A percentile compares a stretch with the other conserved stretches of the same genome.
Evolutionary conservation across 2,329 filamentous ascomycete genomes (phyloP).

Genomic region (Calonectria naviculata): DNA sequence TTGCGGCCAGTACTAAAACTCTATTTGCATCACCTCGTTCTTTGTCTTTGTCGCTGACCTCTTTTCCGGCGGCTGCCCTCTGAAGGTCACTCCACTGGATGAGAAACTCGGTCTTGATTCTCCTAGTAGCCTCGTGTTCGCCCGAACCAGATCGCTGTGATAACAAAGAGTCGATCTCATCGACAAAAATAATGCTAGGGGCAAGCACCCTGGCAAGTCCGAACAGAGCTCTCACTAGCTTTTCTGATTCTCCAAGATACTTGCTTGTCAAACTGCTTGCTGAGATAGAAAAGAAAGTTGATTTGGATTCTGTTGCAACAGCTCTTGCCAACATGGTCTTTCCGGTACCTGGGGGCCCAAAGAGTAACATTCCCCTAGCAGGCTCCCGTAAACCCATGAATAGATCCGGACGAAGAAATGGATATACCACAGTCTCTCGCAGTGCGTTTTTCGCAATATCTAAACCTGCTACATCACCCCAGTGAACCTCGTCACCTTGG

Average conservation of each 20-base stretch:
- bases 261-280: constrained; percentile 95
- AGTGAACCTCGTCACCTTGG: constrained; percentile 92
- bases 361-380: constrained; percentile 93
- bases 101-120: constrained; percentile 97
- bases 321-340: constrained; percentile 95
- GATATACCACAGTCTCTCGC: constrained; percentile 96
- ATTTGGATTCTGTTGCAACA: constrained; percentile 95
- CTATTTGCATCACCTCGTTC: constrained; percentile 84
- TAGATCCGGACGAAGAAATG: constrained; percentile 92
- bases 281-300: constrained; percentile 97
- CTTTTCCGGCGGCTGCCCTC: constrained; percentile 88
- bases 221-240: constrained; percentile 93
- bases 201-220: constrained; percentile 88
- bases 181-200: constrained; percentile 97
- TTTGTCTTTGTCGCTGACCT: constrained; percentile 73
- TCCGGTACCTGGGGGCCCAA: constrained; percentile 96
- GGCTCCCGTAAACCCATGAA: constrained; percentile 97
- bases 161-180: constrained; percentile 95
- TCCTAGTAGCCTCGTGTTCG: constrained; percentile 91
- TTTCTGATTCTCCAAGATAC: constrained; percentile 95
- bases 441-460: constrained; percentile 91
- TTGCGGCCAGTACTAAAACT: constrained; percentile 93
- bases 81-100: constrained; percentile 98
- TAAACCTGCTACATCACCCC: constrained; percentile 92
- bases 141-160: constrained; percentile 85